These are phyloP conservation scores for Ceratopteris richardii DNA, from an alignment of 75 land plant species.

Conservation along the genomic window DNA sequence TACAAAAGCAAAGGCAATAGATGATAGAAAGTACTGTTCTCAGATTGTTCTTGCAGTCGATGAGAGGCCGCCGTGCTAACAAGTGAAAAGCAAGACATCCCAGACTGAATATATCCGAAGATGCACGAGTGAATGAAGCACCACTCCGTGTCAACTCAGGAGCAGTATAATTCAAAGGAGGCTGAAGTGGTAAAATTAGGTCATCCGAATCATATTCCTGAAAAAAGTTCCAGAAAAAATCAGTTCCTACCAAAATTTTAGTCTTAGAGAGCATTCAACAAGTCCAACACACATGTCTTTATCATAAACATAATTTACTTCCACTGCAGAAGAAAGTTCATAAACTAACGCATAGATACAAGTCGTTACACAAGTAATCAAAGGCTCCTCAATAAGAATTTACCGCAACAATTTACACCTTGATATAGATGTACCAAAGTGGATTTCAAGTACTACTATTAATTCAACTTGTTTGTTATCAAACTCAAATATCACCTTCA, in stretches of 20 bases:
- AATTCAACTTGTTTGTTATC: too few species aligned
- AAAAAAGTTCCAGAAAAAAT: not conserved
- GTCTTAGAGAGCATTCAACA: not conserved
- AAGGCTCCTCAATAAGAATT: not conserved
- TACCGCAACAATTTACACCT: not conserved
- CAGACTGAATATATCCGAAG: constrained; percentile 85
- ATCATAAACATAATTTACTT: too few species aligned
- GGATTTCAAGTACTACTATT: too few species aligned
- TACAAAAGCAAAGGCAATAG: too few species aligned
- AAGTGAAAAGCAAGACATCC: constrained; percentile 83
- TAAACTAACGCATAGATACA: too few species aligned
- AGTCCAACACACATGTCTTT: too few species aligned
- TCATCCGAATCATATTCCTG: constrained; percentile 98
- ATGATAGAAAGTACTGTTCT: constrained; percentile 88
- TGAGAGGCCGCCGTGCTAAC: constrained; percentile 57
- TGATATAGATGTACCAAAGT: too few species aligned
- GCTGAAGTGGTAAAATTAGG: constrained; percentile 77
- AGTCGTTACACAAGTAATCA: too few species aligned
- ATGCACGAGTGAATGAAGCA: constrained; percentile 24
- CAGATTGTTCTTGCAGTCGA: constrained; percentile 86
- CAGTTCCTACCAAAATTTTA: not conserved
- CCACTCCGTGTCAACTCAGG: constrained; percentile 76
- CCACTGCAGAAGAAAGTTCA: too few species aligned
- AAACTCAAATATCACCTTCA: too few species aligned
- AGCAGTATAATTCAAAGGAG: constrained; percentile 83